phyloP scores from a whole-genome alignment of 768 basidiomycete genomes.

The Mycena vitilis region DNA sequence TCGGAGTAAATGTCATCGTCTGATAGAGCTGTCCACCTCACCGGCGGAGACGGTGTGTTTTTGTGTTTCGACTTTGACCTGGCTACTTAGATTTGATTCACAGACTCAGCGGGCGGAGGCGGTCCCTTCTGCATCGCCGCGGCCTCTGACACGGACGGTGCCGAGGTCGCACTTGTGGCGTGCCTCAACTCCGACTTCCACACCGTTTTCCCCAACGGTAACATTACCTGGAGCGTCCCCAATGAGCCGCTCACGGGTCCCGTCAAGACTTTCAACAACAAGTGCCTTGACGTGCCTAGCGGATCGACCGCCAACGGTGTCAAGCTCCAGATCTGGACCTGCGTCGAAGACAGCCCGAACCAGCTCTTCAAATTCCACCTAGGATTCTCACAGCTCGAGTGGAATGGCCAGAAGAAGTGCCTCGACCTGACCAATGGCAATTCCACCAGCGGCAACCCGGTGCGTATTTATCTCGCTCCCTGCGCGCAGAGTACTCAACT shows the following conservation, averaged over 20 bases:
- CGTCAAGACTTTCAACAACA: slow-evolving; percentile 15
- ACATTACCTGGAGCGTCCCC: slow-evolving; percentile 24
- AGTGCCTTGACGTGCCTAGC: slow-evolving; percentile 10
- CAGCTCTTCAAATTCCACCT: slow-evolving; percentile 3
- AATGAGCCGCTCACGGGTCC: neutral
- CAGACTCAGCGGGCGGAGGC: neutral
- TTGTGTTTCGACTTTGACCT: neutral
- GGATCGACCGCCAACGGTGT: slow-evolving; percentile 3
- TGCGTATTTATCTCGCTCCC: neutral
- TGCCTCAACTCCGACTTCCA: slow-evolving; percentile 4
- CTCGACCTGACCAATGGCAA: neutral
- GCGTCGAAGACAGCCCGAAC: slow-evolving; percentile 13
- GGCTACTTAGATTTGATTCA: neutral
- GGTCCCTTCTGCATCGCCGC: neutral
- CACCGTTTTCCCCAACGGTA: slow-evolving; percentile 12
- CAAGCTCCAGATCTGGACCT: slow-evolving; percentile 32
- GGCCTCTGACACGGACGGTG: neutral
- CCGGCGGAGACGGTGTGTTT: neutral
- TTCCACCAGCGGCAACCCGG: neutral
- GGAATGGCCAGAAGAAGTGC: neutral
- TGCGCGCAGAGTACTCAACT: neutral
- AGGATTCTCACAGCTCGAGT: slow-evolving; percentile 3
- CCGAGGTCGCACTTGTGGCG: neutral
- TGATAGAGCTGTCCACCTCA: neutral
- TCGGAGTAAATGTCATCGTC: neutral